Evolutionary conservation across 192 early-diverging fungal genomes (phyloP), one percentile per base, ranked within the genome.

Genomic region (Coemansia sp.): DNA sequence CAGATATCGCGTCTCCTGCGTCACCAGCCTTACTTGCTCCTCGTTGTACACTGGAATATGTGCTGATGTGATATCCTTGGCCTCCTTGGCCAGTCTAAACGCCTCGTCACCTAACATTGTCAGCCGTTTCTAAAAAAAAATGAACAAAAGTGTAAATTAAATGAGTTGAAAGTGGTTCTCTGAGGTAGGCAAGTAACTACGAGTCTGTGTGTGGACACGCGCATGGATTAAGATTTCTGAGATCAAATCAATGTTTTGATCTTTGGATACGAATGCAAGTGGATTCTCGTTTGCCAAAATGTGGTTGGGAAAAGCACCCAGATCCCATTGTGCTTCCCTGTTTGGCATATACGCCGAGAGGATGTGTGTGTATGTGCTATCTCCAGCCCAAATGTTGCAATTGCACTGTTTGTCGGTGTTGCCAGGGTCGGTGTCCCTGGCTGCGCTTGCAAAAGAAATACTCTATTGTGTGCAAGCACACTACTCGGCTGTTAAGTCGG

Each of bases 41-140:
- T 90, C 89, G 71, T 92, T 91, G 81, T 97, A 95, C 7, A 88
- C 85, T 7, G 87, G 81, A 21, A 90, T 85, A 56, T 85, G 76
- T 63, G 92, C 89, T 10, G 84, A 49, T 24, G 88, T 84, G 7
- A 76, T 73, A 27, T 92, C 85, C 64, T 92, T 95, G 51, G 88
- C 85, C 65, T 96, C 90, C 27, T 89, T 88, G 16, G 88, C 87
- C 25, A 96, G 86, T 59, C 89, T 86, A 53, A 86, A 83, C 5
- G 88, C 88, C 67, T 90, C 87, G 68, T 95, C 93, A 56, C 88
- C 89, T 68, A 88, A 87, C 81, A 88, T 88, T 68, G 9, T 41
- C 4, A 5, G 7, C 16, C 0, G 2, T 22, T n/a, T 5, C 23
- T n/a, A n/a, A 10, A 25, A 54, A 27, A 18, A 22, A 54, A 12